These are phyloP conservation scores for Smittium mucronatum DNA, from an alignment of 371 early-diverging fungal genomes.

Conservation along the genomic window DNA sequence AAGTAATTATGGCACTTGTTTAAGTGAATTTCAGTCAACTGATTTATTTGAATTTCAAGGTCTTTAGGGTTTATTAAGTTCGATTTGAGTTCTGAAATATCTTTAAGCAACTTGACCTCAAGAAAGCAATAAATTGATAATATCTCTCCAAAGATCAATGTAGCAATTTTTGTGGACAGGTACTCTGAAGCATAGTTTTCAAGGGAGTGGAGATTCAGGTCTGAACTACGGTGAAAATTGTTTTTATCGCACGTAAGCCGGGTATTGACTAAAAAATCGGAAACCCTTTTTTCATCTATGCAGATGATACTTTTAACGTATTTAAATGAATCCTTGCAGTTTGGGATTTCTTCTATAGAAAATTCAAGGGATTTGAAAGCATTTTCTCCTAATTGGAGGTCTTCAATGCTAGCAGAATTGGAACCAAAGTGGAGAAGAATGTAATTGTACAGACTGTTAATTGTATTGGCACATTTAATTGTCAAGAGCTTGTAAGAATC, in stretches of 20 bases:
- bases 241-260: background rate
- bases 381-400: background rate
- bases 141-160: background rate
- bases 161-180: background rate
- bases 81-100: background rate
- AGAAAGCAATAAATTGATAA: background rate
- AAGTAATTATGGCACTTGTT: background rate
- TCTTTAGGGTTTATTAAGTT: background rate
- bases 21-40: background rate
- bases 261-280: background rate
- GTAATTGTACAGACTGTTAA: background rate
- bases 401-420: background rate
- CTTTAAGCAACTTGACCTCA: background rate
- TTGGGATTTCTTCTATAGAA: background rate
- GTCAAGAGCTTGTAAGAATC: background rate
- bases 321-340: background rate
- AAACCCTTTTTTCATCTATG: background rate
- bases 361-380: background rate
- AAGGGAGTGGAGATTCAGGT: background rate
- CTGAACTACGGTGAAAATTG: background rate
- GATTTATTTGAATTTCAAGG: background rate
- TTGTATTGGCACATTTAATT: background rate
- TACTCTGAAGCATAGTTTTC: background rate
- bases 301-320: background rate
- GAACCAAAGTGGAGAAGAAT: background rate